phyloP scores from a whole-genome alignment of 2,329 filamentous ascomycete species.

The Hypoxylon sp. region DNA sequence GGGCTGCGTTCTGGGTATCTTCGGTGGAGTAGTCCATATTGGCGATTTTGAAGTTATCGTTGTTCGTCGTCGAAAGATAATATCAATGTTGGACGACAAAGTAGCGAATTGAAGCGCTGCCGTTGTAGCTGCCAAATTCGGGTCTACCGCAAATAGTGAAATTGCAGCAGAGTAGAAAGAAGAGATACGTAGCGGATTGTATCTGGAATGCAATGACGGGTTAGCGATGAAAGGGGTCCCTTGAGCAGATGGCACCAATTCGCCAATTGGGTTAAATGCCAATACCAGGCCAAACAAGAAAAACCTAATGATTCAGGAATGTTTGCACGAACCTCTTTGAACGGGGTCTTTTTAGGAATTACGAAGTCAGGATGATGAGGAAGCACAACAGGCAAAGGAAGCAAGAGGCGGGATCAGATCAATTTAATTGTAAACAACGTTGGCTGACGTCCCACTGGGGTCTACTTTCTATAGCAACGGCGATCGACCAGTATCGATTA shows the following conservation, averaged over 20 bases:
- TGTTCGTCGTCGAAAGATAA: not conserved
- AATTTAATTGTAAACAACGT: conserved; percentile 50
- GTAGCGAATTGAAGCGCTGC: conserved; percentile 17
- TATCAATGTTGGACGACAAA: not conserved
- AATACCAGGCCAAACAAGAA: conserved; percentile 34
- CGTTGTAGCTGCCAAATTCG: conserved; percentile 17
- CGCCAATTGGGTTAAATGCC: conserved; percentile 27
- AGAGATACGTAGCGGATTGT: conserved; percentile 30
- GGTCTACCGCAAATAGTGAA: conserved; percentile 23
- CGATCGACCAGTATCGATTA: conserved; percentile 27
- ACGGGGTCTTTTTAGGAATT: conserved; percentile 24
- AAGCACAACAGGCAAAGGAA: not conserved
- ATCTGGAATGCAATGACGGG: conserved; percentile 44
- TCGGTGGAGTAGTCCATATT: conserved; percentile 67
- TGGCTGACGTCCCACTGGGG: conserved; percentile 35
- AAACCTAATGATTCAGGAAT: conserved; percentile 30
- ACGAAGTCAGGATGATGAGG: conserved; percentile 10
- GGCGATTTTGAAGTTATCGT: conserved; percentile 19
- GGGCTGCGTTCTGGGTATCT: conserved; percentile 75
- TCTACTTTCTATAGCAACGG: conserved; percentile 48
- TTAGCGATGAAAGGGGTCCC: conserved; percentile 40
- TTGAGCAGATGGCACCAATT: conserved; percentile 19
- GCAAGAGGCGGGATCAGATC: conserved; percentile 27
- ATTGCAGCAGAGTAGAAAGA: conserved; percentile 34
- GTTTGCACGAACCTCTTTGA: conserved; percentile 38